Percentiles rank a stretch among this genome's conserved stretches.
Evolutionary conservation across 805 yeast species (phyloP).

Genomic region (Suhomyces sp.): DNA sequence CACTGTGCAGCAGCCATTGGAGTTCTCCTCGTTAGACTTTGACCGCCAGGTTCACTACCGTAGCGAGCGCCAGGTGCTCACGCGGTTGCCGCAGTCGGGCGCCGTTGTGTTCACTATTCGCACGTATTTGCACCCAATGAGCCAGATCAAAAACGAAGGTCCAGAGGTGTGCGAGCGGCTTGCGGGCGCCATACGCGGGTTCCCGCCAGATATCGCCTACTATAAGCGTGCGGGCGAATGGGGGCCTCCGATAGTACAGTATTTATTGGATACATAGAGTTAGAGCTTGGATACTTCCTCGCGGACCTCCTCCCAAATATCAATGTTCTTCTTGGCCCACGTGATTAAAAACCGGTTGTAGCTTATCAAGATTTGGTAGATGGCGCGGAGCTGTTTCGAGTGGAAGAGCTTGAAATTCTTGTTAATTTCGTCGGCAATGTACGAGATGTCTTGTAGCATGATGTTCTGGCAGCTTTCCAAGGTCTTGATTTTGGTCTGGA

Average conservation of each 20-base stretch:
- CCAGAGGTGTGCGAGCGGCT: slow-evolving; percentile 47
- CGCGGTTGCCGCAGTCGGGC: slow-evolving; percentile 36
- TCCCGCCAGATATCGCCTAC: slow-evolving; percentile 54
- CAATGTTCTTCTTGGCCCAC: slow-evolving; percentile 68
- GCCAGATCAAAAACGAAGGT: slow-evolving; percentile 29
- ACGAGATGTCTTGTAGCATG: slow-evolving; percentile 41
- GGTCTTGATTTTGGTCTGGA: slow-evolving; percentile 49
- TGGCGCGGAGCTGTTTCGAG: slow-evolving; percentile 46
- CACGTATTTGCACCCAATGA: slow-evolving; percentile 38
- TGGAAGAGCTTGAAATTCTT: slow-evolving; percentile 51
- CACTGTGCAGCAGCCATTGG: slow-evolving; percentile 21
- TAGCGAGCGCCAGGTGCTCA: slow-evolving; percentile 42
- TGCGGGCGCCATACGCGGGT: slow-evolving; percentile 59
- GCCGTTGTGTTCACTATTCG: slow-evolving; percentile 42
- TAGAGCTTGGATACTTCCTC: slow-evolving; percentile 29
- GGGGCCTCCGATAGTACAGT: slow-evolving; percentile 57
- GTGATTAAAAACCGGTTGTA: slow-evolving; percentile 56
- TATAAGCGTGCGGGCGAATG: slow-evolving; percentile 66
- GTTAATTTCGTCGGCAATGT: slow-evolving; percentile 42
- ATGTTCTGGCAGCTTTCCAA: slow-evolving; percentile 50
- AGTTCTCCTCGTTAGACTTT: slow-evolving; percentile 34
- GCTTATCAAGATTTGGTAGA: slow-evolving; percentile 49
- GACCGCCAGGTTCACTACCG: slow-evolving; percentile 39
- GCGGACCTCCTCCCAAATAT: slow-evolving; percentile 64
- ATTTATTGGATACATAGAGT: slow-evolving; percentile 3